Base-by-base conservation (phyloP, 192 early-diverging fungal genomes). In the Coemansia sp. region DNA sequence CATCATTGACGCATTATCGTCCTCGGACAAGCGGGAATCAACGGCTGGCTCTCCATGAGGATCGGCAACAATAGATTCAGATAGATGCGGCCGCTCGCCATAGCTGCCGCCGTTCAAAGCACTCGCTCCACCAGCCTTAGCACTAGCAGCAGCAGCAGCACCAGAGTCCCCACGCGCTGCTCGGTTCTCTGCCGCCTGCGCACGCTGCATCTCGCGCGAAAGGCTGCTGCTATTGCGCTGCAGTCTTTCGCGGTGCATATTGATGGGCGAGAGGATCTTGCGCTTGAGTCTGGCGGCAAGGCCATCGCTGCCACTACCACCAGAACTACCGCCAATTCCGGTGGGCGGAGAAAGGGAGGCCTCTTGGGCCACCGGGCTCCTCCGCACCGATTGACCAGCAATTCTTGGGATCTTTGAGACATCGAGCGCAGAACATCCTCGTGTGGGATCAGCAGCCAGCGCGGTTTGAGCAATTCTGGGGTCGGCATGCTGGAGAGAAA, bases 341-440 rank as follows among this genome's bases (percentile, higher is more conserved):
- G 32, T 32, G 32, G 32, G 32, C 4, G 32, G 32, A 32, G 32
- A 32, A 32, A 32, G 4, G 32, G 32, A 32, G 32, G 0, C 32
- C 16, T 12, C 42, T 8, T 50, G 42, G 7, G 61, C 60, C 68
- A 63, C 2, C 67, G 12, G 48, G 9, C 48, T 50, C 32, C 56
- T 50, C 32, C 56, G 25, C 17, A 43, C n/a, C 37, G 41, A 44
- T 25, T 69, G 48, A 17, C 72, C 72, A 32, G 73, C 73, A 44
- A 75, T 59, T 5, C 73, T 63, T 32, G 68, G 73, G 45, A 70
- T 75, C 37, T 49, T 65, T 53, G 71, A 67, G 32, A 32, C 56
- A 16, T 32, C 20, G 17, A 41, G 57, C 7, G 13, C 57, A 41
- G 7, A 39, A 19, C 57, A 17, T 7, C 57, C 13, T 4, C 22